Evolutionary conservation across 2,329 filamentous ascomycete genomes (phyloP).

Genomic region (Colletotrichum sp.): DNA sequence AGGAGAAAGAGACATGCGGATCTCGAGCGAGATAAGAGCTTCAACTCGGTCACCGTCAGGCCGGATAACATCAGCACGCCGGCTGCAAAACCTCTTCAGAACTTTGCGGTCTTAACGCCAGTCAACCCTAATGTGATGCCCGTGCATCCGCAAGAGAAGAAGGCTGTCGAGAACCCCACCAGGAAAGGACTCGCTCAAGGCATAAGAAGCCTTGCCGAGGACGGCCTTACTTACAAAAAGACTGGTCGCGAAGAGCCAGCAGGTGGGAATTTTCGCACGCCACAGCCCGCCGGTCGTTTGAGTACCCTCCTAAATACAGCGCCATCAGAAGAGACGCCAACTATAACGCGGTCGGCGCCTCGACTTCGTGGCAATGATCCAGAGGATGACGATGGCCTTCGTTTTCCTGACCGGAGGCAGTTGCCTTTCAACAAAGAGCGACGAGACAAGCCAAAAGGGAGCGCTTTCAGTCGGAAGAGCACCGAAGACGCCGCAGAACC

Average conservation of each 20-base stretch:
- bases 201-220: conserved; percentile 53
- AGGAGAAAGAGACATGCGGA: conserved; percentile 32
- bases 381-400: conserved; percentile 26
- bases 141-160: conserved; percentile 26
- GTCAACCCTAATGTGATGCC: conserved; percentile 38
- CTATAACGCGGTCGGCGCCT: conserved; percentile 29
- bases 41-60: conserved; percentile 4
- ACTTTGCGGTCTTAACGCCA: conserved; percentile 39
- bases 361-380: conserved; percentile 24
- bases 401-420: conserved; percentile 44
- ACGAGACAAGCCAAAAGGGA: conserved; percentile 9
- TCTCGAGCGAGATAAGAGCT: not conserved
- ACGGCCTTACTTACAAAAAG: conserved; percentile 40
- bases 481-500: not conserved
- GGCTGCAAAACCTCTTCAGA: conserved; percentile 20
- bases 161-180: conserved; percentile 11
- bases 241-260: conserved; percentile 6
- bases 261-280: conserved; percentile 16
- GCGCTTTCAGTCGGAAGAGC: not conserved
- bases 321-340: conserved; percentile 24
- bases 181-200: conserved; percentile 35
- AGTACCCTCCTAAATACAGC: conserved; percentile 37
- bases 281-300: conserved; percentile 32
- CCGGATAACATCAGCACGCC: conserved; percentile 17
- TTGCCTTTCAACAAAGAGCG: conserved; percentile 42